A percentile compares a stretch with the other conserved stretches of the same genome.
phyloP scores from a whole-genome alignment of 176 grass and related monocot species.

The Pharus latifolius region DNA sequence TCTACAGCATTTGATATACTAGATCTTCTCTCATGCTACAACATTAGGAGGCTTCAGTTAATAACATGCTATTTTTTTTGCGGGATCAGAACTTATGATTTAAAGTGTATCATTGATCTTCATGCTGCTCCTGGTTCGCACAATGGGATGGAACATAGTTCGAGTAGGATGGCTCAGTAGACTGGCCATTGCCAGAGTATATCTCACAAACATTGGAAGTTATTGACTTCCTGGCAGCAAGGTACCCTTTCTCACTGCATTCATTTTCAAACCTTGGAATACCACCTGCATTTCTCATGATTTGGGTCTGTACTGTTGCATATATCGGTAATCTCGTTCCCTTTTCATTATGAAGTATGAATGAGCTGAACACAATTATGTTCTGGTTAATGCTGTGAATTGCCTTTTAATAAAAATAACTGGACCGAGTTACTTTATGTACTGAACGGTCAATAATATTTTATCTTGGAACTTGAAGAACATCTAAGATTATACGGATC shows the following conservation, averaged over 20 bases:
- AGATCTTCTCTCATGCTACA: not conserved
- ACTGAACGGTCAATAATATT: too few species aligned
- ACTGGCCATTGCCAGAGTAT: slow-evolving; percentile 40
- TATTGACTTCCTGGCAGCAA: slow-evolving; percentile 53
- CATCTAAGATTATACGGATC: too few species aligned
- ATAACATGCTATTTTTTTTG: not conserved
- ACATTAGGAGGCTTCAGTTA: not conserved
- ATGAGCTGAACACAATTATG: too few species aligned
- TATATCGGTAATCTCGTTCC: not conserved
- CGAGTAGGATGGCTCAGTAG: slow-evolving; percentile 66
- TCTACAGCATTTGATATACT: slow-evolving; percentile 7
- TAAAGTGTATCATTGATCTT: slow-evolving; percentile 80
- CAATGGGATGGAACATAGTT: slow-evolving; percentile 75
- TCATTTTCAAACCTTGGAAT: not conserved
- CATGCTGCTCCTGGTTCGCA: slow-evolving; percentile 72
- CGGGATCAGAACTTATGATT: slow-evolving; percentile 31
- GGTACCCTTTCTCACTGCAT: slow-evolving; percentile 24
- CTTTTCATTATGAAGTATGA: not conserved
- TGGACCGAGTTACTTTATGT: too few species aligned
- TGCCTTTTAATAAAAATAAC: too few species aligned
- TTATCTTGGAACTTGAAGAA: too few species aligned
- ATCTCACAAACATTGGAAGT: slow-evolving; percentile 66
- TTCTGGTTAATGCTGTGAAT: too few species aligned
- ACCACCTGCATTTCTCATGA: not conserved
- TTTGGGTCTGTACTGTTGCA: not conserved